Evolutionary conservation across 2,329 filamentous ascomycete genomes (phyloP), one percentile per base, ranked within the genome.

Genomic region (Penicillium olsonii): DNA sequence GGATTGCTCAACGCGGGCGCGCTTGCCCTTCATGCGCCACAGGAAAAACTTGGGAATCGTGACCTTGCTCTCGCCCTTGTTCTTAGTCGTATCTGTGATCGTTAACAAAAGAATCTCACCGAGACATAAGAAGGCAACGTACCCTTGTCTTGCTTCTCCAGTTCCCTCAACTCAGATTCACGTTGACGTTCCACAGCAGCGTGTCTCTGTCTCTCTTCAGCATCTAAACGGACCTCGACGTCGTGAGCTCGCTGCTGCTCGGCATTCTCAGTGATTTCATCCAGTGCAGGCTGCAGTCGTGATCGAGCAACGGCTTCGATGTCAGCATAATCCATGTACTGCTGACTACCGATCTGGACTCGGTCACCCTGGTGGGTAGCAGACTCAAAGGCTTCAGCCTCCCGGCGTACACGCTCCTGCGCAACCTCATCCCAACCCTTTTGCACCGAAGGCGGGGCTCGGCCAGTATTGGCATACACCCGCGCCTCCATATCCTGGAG

Each of bases 401-500:
- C 84, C 10, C 80, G 77, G 59, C 87, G 79, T 4, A 88, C 89
- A 18, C 84, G 80, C 42, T 61, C 81, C 31, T 85, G 80, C 6
- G 90, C 88, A 67, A 88, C 89, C 42, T 83, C 73, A 60, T 95
- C 90, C 90, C 90, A 95, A 44, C 91, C 84, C 20, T 82, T 85
- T 59, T 87, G 75, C 62, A 87, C 82, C 1, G 84, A 80, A 11
- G 87, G 83, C 0, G 84, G 83, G 22, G 87, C 79, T 65, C 87
- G 85, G 48, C 90, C 90, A 1, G 88, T 92, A 45, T 92, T 82
- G 12, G 82, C 78, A 57, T 85, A 90, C 11, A 95, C 82, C 62
- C 84, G 85, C 67, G 92, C 84, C 52, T 97, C 92, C 78, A 96
- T 91, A 34, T 81, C 82, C 53, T 88, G 84, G 57, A 96, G 81